These are phyloP conservation scores for Lipomyces yarrowii DNA, from an alignment of 1,139 yeast species.

Conservation along the genomic window DNA sequence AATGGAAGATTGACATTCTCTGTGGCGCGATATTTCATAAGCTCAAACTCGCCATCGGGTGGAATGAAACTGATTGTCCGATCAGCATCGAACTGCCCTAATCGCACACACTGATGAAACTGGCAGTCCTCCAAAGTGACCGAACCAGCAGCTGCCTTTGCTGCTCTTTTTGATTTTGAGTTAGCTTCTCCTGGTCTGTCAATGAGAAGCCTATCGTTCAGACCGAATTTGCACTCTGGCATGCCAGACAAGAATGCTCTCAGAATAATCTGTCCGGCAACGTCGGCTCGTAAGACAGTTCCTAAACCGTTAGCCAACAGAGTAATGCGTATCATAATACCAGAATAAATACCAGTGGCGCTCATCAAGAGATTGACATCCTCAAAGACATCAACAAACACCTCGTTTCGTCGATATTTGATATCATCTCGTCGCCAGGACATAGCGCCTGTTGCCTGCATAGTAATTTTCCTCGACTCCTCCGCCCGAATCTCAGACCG, in stretches of 20 bases:
- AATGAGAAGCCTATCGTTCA: slow-evolving; percentile 50
- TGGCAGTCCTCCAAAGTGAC: slow-evolving; percentile 75
- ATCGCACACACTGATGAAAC: slow-evolving; percentile 84
- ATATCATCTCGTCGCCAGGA: slow-evolving; percentile 78
- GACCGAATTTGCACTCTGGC: slow-evolving; percentile 71
- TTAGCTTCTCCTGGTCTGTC: slow-evolving; percentile 34
- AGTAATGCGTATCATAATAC: background rate
- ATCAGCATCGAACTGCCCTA: slow-evolving; percentile 67
- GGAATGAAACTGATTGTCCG: slow-evolving; percentile 75
- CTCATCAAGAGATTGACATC: slow-evolving; percentile 66
- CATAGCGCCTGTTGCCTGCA: slow-evolving; percentile 48
- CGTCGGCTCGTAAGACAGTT: slow-evolving; percentile 67
- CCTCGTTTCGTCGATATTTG: slow-evolving; percentile 80
- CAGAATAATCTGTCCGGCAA: slow-evolving; percentile 75
- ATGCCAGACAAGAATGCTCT: slow-evolving; percentile 76
- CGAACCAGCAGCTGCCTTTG: slow-evolving; percentile 50
- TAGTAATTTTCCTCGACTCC: slow-evolving; percentile 43
- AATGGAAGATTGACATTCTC: slow-evolving; percentile 73
- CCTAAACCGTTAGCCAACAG: slow-evolving; percentile 35
- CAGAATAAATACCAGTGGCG: slow-evolving; percentile 39
- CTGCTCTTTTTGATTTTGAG: slow-evolving; percentile 21
- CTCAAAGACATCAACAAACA: slow-evolving; percentile 76
- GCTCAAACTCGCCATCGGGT: slow-evolving; percentile 90
- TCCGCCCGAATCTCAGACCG: slow-evolving; percentile 31
- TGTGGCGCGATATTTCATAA: slow-evolving; percentile 71